phyloP scores from a whole-genome alignment of 2,329 filamentous ascomycete genomes.

The Aspergillus neoniger region DNA sequence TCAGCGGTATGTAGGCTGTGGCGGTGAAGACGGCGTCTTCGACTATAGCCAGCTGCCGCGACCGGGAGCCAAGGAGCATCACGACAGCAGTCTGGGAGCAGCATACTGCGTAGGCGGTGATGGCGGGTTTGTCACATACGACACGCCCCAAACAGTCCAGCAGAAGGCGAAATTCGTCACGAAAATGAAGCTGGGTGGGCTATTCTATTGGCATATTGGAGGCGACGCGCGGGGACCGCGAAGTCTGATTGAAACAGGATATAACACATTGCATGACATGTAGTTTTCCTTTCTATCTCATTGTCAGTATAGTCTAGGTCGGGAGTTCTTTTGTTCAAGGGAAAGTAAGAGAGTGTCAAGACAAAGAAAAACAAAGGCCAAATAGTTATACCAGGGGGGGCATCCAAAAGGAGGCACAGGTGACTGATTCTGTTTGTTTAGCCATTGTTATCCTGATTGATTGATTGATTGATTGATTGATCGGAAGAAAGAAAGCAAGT shows the following conservation, averaged over 20 bases:
- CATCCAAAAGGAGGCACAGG: not conserved
- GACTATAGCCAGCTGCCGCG: slow-evolving; percentile 72
- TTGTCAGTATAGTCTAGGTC: not conserved
- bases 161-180: slow-evolving; percentile 74
- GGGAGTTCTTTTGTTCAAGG: too few relatives aligned
- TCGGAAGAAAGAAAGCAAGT: too few relatives aligned
- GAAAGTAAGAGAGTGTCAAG: not conserved
- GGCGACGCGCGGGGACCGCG: slow-evolving; percentile 62
- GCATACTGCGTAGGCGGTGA: slow-evolving; percentile 71
- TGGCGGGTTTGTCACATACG: slow-evolving; percentile 77
- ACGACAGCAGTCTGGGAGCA: slow-evolving; percentile 68
- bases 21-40: slow-evolving; percentile 69
- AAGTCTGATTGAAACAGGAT: slow-evolving; percentile 64
- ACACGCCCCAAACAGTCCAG: slow-evolving; percentile 73
- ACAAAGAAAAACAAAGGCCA: not conserved
- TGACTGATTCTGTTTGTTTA: not conserved
- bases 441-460: too few relatives aligned
- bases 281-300: slow-evolving; percentile 14
- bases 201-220: slow-evolving; percentile 83
- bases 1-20: slow-evolving; percentile 55
- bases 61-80: slow-evolving; percentile 62
- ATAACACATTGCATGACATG: slow-evolving; percentile 54
- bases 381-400: not conserved
- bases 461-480: too few relatives aligned
- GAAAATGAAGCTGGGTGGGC: slow-evolving; percentile 68